A percentile compares a stretch with the other conserved stretches of the same genome.
phyloP scores from a whole-genome alignment of 306 rosid species.

The Gynostemma pentaphyllum region DNA sequence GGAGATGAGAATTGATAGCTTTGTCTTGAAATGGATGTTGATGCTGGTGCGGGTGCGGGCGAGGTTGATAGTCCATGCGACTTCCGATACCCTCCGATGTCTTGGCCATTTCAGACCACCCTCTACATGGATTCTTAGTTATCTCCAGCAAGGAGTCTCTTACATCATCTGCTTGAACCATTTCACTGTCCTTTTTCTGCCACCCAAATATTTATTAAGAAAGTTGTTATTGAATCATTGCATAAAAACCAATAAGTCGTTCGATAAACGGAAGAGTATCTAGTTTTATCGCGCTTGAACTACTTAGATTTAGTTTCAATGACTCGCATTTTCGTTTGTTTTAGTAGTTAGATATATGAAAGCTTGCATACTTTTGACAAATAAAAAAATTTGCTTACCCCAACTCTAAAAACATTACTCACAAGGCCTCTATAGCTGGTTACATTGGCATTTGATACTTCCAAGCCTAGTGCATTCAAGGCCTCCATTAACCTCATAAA shows the following conservation, averaged over 20 bases:
- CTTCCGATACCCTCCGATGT: constrained; percentile 24
- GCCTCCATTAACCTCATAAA: constrained; percentile 82
- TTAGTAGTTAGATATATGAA: neutral
- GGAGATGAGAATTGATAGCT: constrained; percentile 28
- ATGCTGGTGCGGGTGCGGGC: constrained; percentile 17
- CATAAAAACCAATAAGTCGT: neutral
- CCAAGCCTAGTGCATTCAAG: constrained; percentile 53
- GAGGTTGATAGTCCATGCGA: constrained; percentile 25
- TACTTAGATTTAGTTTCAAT: neutral
- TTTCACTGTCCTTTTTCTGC: constrained; percentile 64
- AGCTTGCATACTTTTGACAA: neutral
- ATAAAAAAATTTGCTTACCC: constrained; percentile 30
- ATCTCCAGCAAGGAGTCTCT: constrained; percentile 68
- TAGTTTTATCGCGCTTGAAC: neutral
- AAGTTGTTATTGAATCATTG: neutral
- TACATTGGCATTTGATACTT: constrained; percentile 68
- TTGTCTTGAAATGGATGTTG: constrained; percentile 16
- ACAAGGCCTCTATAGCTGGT: constrained; percentile 75
- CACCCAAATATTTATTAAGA: constrained; percentile 1
- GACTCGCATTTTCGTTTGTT: neutral
- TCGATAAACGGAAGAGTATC: neutral
- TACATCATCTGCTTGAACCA: constrained; percentile 65
- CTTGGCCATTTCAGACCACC: constrained; percentile 33
- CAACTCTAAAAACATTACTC: constrained; percentile 68
- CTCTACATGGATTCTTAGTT: constrained; percentile 44